Evolutionary conservation across 768 basidiomycete genomes (phyloP).

Genomic region (Hericium alpestre): DNA sequence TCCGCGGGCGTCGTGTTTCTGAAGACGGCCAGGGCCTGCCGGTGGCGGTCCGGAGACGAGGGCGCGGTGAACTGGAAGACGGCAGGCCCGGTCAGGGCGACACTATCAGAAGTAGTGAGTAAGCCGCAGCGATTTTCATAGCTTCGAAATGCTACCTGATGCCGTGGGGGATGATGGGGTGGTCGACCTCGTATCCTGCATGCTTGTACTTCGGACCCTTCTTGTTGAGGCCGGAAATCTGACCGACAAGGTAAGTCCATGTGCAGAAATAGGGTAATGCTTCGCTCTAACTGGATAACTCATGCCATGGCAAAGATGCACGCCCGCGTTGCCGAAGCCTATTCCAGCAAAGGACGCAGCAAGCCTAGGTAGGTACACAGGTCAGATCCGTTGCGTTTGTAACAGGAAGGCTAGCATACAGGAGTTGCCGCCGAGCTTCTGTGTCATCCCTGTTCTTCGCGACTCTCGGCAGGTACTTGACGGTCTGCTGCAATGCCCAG

Average conservation of each 20-base stretch:
- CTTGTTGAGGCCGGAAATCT: slow-evolving; percentile 94
- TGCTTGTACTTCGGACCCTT: slow-evolving; percentile 87
- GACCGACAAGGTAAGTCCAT: neutral
- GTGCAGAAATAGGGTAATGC: neutral
- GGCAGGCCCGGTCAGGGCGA: slow-evolving; percentile 84
- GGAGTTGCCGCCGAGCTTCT: slow-evolving; percentile 85
- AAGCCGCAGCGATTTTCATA: neutral
- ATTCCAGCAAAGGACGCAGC: slow-evolving; percentile 93
- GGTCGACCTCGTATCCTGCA: slow-evolving; percentile 75
- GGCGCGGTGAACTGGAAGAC: slow-evolving; percentile 96
- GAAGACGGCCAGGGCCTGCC: slow-evolving; percentile 82
- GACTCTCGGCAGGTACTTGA: slow-evolving; percentile 81
- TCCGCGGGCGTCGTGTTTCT: slow-evolving; percentile 51
- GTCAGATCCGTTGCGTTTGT: neutral
- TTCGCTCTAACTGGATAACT: slow-evolving; percentile 59
- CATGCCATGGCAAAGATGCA: slow-evolving; percentile 85
- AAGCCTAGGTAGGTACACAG: slow-evolving; percentile 34
- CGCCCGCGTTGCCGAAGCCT: slow-evolving; percentile 89
- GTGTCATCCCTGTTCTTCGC: slow-evolving; percentile 67
- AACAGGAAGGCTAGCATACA: slow-evolving; percentile 35
- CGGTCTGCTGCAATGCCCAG: slow-evolving; percentile 86
- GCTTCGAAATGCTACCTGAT: slow-evolving; percentile 40
- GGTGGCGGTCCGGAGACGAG: slow-evolving; percentile 83
- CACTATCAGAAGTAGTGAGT: slow-evolving; percentile 28
- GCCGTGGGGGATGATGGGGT: slow-evolving; percentile 91